These are phyloP conservation scores for Biscogniauxia sp. DNA, from an alignment of 2,329 filamentous ascomycete species.

Conservation along the genomic window DNA sequence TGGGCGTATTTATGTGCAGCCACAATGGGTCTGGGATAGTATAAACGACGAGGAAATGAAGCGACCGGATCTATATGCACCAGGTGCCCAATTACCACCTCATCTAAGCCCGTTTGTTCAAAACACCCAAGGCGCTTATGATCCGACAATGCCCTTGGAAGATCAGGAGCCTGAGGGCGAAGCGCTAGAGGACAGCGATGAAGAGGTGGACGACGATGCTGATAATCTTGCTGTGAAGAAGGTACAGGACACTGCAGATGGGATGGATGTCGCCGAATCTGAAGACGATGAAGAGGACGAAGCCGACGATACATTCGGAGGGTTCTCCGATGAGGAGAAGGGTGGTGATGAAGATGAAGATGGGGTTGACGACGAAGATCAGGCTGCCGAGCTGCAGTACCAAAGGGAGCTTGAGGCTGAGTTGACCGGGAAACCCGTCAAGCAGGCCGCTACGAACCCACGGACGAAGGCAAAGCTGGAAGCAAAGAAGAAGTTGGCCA, in stretches of 20 bases:
- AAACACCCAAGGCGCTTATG: slow-evolving; percentile 81
- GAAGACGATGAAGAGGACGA: slow-evolving; percentile 47
- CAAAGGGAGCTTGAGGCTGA: slow-evolving; percentile 94
- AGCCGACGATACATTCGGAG: slow-evolving; percentile 43
- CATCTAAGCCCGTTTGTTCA: slow-evolving; percentile 97
- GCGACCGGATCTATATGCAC: slow-evolving; percentile 81
- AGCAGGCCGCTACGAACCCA: slow-evolving; percentile 48
- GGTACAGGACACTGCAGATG: slow-evolving; percentile 43
- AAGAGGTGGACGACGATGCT: slow-evolving; percentile 46
- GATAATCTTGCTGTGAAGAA: slow-evolving; percentile 35
- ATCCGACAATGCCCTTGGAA: slow-evolving; percentile 80
- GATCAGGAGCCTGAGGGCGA: slow-evolving; percentile 88
- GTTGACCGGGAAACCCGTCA: slow-evolving; percentile 66
- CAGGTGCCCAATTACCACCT: slow-evolving; percentile 84
- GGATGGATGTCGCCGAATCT: slow-evolving; percentile 50
- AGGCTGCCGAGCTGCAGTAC: slow-evolving; percentile 64
- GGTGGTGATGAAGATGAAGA: slow-evolving; percentile 39
- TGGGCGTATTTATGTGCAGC: slow-evolving; percentile 90
- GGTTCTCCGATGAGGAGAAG: slow-evolving; percentile 51
- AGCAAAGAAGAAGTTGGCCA: slow-evolving; percentile 65
- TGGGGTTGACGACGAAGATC: slow-evolving; percentile 57
- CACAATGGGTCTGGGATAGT: slow-evolving; percentile 98
- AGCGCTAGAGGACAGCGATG: slow-evolving; percentile 67
- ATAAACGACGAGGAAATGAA: slow-evolving; percentile 89
- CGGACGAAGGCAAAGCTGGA: slow-evolving; percentile 67